Percentiles rank a stretch among this genome's conserved stretches.
Evolutionary conservation across 2,329 filamentous ascomycete genomes (phyloP).

Genomic region (Pseudogymnoascus sp.): DNA sequence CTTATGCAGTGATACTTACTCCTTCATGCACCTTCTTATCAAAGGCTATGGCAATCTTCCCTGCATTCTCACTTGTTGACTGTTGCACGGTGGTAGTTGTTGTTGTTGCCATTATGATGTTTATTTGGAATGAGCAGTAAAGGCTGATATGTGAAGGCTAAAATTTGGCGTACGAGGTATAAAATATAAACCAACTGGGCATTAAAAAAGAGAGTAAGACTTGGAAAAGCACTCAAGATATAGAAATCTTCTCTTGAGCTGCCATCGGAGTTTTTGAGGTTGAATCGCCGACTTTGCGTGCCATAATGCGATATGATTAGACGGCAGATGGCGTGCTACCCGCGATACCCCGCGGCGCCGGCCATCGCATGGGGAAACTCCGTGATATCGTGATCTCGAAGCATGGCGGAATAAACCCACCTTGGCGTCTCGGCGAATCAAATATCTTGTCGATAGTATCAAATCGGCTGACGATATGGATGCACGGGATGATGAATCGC

Average conservation of each 20-base stretch:
- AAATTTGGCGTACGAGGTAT: not conserved
- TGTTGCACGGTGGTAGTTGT: not conserved
- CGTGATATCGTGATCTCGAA: not conserved
- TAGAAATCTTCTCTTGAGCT: not conserved
- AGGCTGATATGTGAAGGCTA: not conserved
- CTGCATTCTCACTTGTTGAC: not conserved
- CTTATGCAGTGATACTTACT: not conserved
- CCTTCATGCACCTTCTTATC: not conserved
- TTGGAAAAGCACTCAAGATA: not conserved
- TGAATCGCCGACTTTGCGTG: not conserved
- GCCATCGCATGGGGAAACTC: not conserved
- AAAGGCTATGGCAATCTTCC: not conserved
- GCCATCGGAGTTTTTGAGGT: not conserved
- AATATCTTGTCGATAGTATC: not conserved
- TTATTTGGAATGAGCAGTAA: not conserved
- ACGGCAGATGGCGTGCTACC: not conserved
- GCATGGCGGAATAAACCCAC: not conserved
- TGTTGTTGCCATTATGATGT: not conserved
- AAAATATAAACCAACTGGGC: not conserved
- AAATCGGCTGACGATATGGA: not conserved
- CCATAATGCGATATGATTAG: not conserved
- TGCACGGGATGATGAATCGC: slow-evolving; percentile 5
- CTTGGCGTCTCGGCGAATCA: not conserved
- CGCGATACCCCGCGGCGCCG: not conserved
- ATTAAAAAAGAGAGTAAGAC: not conserved